Evolutionary conservation across 176 grass and related monocot genomes (phyloP).

Genomic region (Melocanna baccifera): DNA sequence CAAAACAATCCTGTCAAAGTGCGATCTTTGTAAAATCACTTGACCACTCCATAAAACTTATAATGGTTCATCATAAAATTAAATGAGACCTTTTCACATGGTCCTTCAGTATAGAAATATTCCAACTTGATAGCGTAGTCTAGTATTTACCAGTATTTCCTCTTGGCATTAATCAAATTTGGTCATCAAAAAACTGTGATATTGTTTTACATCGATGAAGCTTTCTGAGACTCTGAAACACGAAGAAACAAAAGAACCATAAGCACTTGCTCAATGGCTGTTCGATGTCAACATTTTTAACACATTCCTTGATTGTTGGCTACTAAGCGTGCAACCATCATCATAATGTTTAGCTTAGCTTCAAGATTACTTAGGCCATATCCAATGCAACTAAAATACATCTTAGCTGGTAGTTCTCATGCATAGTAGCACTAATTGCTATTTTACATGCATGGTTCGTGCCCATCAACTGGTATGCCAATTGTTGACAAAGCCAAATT

Average conservation of each 20-base stretch:
- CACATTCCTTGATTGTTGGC: background rate
- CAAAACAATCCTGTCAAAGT: too few relatives aligned
- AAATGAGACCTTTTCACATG: too few relatives aligned
- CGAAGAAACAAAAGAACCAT: background rate
- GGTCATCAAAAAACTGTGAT: background rate
- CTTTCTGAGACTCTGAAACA: background rate
- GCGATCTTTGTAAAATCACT: too few relatives aligned
- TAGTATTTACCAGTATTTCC: too few relatives aligned
- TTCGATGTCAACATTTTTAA: background rate
- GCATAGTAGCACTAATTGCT: background rate
- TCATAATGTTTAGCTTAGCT: background rate
- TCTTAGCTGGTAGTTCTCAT: background rate
- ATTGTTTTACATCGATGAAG: background rate
- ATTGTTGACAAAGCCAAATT: background rate
- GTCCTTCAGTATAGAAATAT: too few relatives aligned
- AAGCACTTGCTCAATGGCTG: background rate
- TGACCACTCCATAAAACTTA: too few relatives aligned
- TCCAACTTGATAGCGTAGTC: too few relatives aligned
- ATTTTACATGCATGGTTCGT: background rate
- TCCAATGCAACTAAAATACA: background rate
- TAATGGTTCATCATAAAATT: too few relatives aligned
- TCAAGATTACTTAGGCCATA: background rate
- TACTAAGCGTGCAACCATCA: constrained; percentile 25
- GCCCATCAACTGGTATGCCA: background rate
- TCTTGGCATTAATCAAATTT: background rate